phyloP scores from a whole-genome alignment of 169 alveolate genomes.

The Plasmodium blacklocki region DNA sequence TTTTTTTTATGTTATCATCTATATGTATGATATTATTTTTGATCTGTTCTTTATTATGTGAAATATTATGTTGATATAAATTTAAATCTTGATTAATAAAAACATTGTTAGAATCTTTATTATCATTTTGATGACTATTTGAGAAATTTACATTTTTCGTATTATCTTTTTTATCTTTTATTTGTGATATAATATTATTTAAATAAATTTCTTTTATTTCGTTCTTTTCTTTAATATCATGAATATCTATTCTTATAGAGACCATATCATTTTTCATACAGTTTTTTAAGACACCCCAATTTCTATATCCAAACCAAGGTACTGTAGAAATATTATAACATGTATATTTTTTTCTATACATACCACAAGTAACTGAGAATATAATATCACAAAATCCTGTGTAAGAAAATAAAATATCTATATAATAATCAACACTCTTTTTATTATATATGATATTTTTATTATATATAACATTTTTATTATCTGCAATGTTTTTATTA shows the following conservation, averaged over 20 bases:
- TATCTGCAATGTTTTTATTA: too few species aligned
- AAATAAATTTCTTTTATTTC: constrained; percentile 17
- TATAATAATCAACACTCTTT: not conserved
- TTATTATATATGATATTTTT: too few species aligned
- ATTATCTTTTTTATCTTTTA: constrained; percentile 9
- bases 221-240: constrained; percentile 33
- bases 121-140: not conserved
- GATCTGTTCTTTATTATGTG: not conserved
- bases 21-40: not conserved
- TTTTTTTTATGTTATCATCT: too few species aligned
- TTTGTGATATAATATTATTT: constrained; percentile 7
- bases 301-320: constrained; percentile 64
- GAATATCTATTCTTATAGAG: constrained; percentile 43
- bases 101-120: not conserved
- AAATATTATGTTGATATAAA: not conserved
- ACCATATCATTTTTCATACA: constrained; percentile 47
- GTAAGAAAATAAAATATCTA: constrained; percentile 57
- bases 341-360: constrained; percentile 19
- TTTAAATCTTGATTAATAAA: not conserved
- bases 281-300: constrained; percentile 57
- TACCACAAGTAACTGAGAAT: constrained; percentile 57
- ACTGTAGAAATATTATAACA: constrained; percentile 25
- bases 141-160: not conserved
- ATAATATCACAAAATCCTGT: constrained; percentile 71
- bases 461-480: not conserved